Base-by-base conservation (phyloP, 441 rosid genomes). In the Adansonia grandidieri region DNA sequence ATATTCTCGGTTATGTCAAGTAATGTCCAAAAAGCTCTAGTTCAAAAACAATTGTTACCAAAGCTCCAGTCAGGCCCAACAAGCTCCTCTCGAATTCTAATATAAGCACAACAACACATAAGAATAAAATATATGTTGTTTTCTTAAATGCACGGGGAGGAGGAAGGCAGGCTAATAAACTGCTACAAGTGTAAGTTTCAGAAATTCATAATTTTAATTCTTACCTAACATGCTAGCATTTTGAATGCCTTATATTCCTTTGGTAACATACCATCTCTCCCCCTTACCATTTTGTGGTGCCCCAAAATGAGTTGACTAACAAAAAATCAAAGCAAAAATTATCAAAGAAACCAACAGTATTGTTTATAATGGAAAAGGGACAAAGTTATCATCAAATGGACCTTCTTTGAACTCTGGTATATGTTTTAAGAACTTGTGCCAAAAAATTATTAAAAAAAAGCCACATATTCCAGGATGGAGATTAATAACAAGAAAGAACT, bases 81-180 rank as follows among this genome's bases (percentile, higher is more conserved):
- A 15, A 53, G 58, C 58, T n/a, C 58, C 58, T 53, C 15, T 53
- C 58, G 15, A 5, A 53, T 5, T 9, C 20, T 19, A 19, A 58
- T 9, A 5, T 48, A 19, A 28, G 17, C 2, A 20, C 56, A 48
- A 69, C 58, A 69, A 28, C 71, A 45, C 37, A 67, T 32, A 67
- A 9, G 72, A 67, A 67, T 19, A 47, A 67, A 67, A 67, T 13
- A 44, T 9, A 40, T 67, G 72, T 45, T 10, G 37, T 67, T 45
- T 45, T 47, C 14, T 67, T 67, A 3, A 67, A 45, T 54, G 72
- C 54, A 67, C 1, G 37, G 14, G 32, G 32, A 13, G 44, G 1
- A 48, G 17, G 58, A 22, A 68, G 80, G 93, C 96, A 51, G 94
- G 94, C 86, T 45, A 67, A 67, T 45, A 47, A 67, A 66, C 19